These are phyloP conservation scores for Prinsepia uniflora DNA, from an alignment of 306 rosid species.

Conservation along the genomic window DNA sequence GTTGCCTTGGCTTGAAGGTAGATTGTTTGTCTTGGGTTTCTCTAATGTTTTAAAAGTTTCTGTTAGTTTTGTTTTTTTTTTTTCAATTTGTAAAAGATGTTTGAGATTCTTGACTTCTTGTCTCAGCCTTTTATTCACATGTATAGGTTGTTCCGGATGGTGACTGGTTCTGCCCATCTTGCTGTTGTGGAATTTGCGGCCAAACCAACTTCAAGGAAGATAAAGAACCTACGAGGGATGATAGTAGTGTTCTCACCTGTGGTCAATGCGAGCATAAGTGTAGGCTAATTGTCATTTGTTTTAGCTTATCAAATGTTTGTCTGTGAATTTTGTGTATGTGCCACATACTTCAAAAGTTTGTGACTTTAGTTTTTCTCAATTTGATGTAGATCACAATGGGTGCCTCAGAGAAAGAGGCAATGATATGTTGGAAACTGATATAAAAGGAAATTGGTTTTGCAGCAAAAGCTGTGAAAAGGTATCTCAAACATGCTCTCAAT, in stretches of 20 bases:
- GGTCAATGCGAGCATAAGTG: constrained; percentile 77
- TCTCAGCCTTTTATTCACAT: constrained; percentile 18
- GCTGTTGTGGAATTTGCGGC: constrained; percentile 67
- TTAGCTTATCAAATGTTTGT: neutral
- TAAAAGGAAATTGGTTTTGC: constrained; percentile 52
- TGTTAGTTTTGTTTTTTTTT: neutral
- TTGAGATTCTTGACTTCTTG: constrained; percentile 30
- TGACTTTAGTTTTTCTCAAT: constrained; percentile 18
- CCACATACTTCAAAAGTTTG: constrained; percentile 15
- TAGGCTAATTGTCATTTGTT: constrained; percentile 26
- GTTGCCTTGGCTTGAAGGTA: constrained; percentile 75
- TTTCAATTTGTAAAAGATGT: neutral
- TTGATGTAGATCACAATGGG: constrained; percentile 60
- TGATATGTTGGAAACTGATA: constrained; percentile 26
- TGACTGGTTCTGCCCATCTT: constrained; percentile 87
- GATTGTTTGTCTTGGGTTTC: constrained; percentile 20
- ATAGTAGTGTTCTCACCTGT: constrained; percentile 42
- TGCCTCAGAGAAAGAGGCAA: constrained; percentile 42
- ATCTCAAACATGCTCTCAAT: constrained; percentile 13
- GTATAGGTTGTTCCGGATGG: constrained; percentile 72
- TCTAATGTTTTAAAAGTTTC: constrained; percentile 1
- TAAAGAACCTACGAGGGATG: constrained; percentile 27
- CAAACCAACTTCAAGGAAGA: constrained; percentile 34
- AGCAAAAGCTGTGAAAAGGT: constrained; percentile 63
- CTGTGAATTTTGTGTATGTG: neutral